These are phyloP conservation scores for Pseudocercospora crystallina DNA, from an alignment of 2,329 filamentous ascomycete genomes.

Conservation along the genomic window DNA sequence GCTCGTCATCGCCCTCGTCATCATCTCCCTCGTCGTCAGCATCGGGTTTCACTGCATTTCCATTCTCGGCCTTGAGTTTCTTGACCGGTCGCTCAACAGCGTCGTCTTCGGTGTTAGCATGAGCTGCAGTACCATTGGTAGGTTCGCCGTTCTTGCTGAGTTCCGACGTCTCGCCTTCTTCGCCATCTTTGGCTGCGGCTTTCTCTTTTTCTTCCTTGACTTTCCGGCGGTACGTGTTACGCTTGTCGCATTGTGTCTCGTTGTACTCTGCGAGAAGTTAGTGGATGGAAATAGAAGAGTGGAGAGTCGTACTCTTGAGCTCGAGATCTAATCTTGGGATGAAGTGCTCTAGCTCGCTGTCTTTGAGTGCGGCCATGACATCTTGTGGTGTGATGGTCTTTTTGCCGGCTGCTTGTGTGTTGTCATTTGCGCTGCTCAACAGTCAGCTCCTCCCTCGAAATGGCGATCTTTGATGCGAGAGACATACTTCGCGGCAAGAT, in stretches of 20 bases:
- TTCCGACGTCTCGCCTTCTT: constrained; percentile 13
- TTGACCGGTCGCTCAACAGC: constrained; percentile 51
- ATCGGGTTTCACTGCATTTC: constrained; percentile 38
- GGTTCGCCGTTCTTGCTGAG: constrained; percentile 17
- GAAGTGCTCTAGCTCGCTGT: constrained; percentile 72
- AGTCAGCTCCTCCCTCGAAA: constrained; percentile 6
- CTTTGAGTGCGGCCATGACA: constrained; percentile 74
- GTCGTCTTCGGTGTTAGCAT: constrained; percentile 38
- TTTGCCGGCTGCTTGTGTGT: constrained; percentile 65
- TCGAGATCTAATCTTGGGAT: constrained; percentile 71
- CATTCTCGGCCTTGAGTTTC: constrained; percentile 48
- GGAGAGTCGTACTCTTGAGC: constrained; percentile 62
- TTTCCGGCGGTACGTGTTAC: constrained; percentile 69
- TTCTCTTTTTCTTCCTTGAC: constrained; percentile 62
- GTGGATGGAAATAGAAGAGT: not conserved
- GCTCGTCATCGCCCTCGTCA: constrained; percentile 54
- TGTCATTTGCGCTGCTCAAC: constrained; percentile 65
- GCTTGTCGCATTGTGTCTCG: constrained; percentile 70
- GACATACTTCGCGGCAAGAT: constrained; percentile 71
- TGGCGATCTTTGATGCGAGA: not conserved
- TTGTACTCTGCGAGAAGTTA: constrained; percentile 61
- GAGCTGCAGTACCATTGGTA: constrained; percentile 15
- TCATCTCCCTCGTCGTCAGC: constrained; percentile 50
- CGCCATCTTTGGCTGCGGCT: constrained; percentile 17
- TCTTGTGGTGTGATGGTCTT: constrained; percentile 77